Base-by-base conservation (phyloP, 768 basidiomycete genomes). In the Lactarius sanguifluus region DNA sequence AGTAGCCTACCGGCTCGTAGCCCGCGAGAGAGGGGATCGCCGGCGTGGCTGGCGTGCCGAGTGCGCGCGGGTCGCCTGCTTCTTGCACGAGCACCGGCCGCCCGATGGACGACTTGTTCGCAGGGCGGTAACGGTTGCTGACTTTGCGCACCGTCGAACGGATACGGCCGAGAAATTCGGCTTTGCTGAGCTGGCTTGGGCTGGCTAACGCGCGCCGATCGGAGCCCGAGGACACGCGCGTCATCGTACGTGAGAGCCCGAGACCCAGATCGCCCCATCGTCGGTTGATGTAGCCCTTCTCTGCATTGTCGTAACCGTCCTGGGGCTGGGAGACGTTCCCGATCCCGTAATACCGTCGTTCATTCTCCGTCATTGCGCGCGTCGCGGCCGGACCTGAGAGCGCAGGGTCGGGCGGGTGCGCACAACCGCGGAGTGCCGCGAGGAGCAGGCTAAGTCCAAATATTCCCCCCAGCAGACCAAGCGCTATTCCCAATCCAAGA, bases 321-420 rank as follows among this genome's bases (percentile, higher is more conserved):
- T 67, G 66, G 9, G 64, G 69, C 52, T 70, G 69, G 15, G 66
- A 73, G 28, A 75, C 72, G 64, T 74, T 75, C 18, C 76, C 79
- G 59, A 88, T 77, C 23, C 86, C 86, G 71, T 91, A 90, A 87
- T 88, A 91, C 69, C 79, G 82, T 67, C 81, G 84, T 67, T 91
- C 90, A 66, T 83, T 83, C 58, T 85, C 86, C 20, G 84, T 84
- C 83, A 82, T 87, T 3, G 80, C 84, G 34, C 77, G 79, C 32
- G 76, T 77, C 15, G 84, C 88, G 72, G 86, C 86, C 71, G 87
- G 85, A 23, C 85, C 86, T 1, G 78, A 74, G n/a, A 85, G 67
- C 5, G 85, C 89, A 1, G 85, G 80, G 72, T 90, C 89, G 54
- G 83, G 79, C 45, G 88, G 83, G 62, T 79, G 79, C 0, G 83